These are phyloP conservation scores for Rhodotorula sp. DNA, from an alignment of 1,284 basidiomycete species.

Conservation along the genomic window DNA sequence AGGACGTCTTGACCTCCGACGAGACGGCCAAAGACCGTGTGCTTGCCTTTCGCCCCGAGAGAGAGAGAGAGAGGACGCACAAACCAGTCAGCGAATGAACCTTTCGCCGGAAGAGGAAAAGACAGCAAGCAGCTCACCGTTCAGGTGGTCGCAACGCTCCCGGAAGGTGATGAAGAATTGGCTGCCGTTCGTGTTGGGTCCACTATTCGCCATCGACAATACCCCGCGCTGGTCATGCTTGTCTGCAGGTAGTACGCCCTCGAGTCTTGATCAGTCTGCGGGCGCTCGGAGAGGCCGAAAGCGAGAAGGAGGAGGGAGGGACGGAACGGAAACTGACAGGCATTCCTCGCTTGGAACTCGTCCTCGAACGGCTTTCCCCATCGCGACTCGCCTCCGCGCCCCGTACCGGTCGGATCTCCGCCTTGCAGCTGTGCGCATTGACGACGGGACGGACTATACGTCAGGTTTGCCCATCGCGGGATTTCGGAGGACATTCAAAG, in stretches of 20 bases:
- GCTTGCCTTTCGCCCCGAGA: slow-evolving; percentile 21
- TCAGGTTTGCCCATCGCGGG: neutral
- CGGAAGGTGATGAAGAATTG: slow-evolving; percentile 73
- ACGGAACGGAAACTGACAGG: slow-evolving; percentile 24
- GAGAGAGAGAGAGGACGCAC: neutral
- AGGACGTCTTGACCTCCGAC: slow-evolving; percentile 92
- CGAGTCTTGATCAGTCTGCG: neutral
- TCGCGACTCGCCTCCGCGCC: slow-evolving; percentile 84
- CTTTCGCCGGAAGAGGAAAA: no score
- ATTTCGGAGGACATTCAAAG: neutral
- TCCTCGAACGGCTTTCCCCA: slow-evolving; percentile 96
- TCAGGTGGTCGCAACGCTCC: slow-evolving; percentile 30
- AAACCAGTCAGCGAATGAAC: no score
- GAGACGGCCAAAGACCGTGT: slow-evolving; percentile 86
- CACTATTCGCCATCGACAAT: slow-evolving; percentile 89
- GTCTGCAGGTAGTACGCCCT: neutral
- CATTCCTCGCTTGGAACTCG: slow-evolving; percentile 71
- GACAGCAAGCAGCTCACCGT: slow-evolving; percentile 15
- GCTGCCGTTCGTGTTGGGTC: slow-evolving; percentile 77
- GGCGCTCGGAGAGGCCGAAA: neutral
- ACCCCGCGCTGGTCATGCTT: slow-evolving; percentile 65
- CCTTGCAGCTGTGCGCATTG: slow-evolving; percentile 35
- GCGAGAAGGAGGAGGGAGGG: slow-evolving; percentile 5
- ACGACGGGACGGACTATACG: neutral
- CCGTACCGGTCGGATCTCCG: slow-evolving; percentile 70